Evolutionary conservation across 1,284 basidiomycete species (phyloP).

Genomic region (Porodaedalea pini): DNA sequence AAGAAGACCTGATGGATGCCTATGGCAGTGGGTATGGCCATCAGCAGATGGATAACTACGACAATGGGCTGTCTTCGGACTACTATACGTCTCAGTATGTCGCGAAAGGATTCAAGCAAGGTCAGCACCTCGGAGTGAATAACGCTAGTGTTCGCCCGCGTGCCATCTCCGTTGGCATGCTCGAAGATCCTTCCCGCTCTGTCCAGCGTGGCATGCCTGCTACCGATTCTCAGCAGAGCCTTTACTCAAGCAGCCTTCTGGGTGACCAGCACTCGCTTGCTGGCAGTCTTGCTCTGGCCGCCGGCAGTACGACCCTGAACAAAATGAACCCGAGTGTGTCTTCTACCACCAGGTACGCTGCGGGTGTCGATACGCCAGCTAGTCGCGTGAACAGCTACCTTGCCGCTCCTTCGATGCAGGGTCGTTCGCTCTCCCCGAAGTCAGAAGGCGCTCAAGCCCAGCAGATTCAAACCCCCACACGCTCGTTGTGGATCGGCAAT

Average conservation of each 20-base stretch:
- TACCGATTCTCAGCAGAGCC: conserved; percentile 48
- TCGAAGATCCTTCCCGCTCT: conserved; percentile 73
- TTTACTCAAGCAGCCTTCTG: conserved; percentile 42
- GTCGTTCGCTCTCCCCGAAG: conserved; percentile 75
- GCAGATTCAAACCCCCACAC: conserved; percentile 86
- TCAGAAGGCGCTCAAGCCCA: conserved; percentile 55
- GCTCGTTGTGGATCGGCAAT: conserved; percentile 97
- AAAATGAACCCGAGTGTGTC: conserved; percentile 46
- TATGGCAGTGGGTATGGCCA: conserved; percentile 50
- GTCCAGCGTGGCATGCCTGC: conserved; percentile 61
- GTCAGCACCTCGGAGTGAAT: conserved; percentile 57
- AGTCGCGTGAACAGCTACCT: conserved; percentile 65
- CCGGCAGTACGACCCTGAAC: conserved; percentile 54
- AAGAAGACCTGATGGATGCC: conserved; percentile 63
- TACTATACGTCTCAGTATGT: conserved; percentile 58
- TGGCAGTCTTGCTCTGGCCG: conserved; percentile 41
- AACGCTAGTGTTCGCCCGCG: conserved; percentile 57
- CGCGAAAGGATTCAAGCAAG: conserved; percentile 68
- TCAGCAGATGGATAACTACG: conserved; percentile 58
- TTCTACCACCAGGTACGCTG: conserved; percentile 66
- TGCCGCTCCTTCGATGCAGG: conserved; percentile 58
- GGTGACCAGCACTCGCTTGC: conserved; percentile 21
- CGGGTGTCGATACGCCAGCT: conserved; percentile 39
- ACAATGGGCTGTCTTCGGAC: conserved; percentile 43
- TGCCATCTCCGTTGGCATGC: conserved; percentile 86